These are phyloP conservation scores for Pachysolen tannophilus DNA, from an alignment of 805 yeast species.

Conservation along the genomic window DNA sequence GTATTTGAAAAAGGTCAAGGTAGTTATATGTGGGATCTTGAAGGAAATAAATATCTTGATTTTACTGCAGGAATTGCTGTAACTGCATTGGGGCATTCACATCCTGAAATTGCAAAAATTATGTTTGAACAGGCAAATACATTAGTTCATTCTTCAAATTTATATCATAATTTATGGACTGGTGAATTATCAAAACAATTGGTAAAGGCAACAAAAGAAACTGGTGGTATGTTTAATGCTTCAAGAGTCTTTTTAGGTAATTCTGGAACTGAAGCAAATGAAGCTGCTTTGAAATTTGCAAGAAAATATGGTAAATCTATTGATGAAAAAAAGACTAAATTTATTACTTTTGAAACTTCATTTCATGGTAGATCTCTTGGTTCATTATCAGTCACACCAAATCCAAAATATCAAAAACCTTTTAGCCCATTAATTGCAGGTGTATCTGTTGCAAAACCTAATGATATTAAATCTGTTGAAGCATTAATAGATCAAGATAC, in stretches of 20 bases:
- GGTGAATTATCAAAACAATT: conserved; percentile 68
- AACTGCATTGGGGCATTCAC: conserved; percentile 85
- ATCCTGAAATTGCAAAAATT: conserved; percentile 66
- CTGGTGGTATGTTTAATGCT: conserved; percentile 80
- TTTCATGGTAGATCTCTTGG: conserved; percentile 98
- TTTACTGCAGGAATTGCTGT: conserved; percentile 97
- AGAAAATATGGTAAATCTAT: conserved; percentile 68
- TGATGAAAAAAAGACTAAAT: conserved; percentile 53
- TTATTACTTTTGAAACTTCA: conserved; percentile 80
- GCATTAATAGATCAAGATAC: conserved; percentile 51
- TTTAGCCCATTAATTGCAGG: conserved; percentile 92
- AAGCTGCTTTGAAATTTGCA: conserved; percentile 54
- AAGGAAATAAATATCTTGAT: conserved; percentile 73
- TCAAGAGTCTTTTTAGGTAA: conserved; percentile 59
- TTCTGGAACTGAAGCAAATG: conserved; percentile 55
- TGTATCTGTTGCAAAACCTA: conserved; percentile 57
- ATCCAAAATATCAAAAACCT: conserved; percentile 87
- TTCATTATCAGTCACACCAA: conserved; percentile 85
- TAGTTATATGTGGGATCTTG: conserved; percentile 72
- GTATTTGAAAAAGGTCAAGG: conserved; percentile 79
- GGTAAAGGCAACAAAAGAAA: conserved; percentile 55
- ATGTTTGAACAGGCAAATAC: conserved; percentile 63
- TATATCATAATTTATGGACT: conserved; percentile 80
- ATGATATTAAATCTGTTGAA: conserved; percentile 53
- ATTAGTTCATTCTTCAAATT: conserved; percentile 77